A percentile compares a stretch with the other conserved stretches of the same genome.
Evolutionary conservation across 345 rosid genomes (phyloP).

Genomic region (Laguncularia racemosa): DNA sequence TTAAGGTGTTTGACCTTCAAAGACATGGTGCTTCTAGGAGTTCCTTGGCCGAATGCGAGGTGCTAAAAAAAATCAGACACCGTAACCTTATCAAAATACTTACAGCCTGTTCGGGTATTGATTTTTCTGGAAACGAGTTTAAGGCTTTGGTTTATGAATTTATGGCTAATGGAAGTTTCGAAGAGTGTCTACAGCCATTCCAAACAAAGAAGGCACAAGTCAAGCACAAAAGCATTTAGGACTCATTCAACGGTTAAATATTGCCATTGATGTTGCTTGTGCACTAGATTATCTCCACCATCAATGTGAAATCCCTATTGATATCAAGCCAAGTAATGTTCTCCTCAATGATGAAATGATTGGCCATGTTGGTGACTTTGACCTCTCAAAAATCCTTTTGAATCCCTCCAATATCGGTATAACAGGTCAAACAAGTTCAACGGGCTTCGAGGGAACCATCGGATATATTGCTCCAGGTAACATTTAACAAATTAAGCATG

Average conservation of each 20-base stretch:
- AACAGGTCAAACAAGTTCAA: slow-evolving; percentile 1
- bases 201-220: not conserved
- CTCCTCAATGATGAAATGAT: slow-evolving; percentile 7
- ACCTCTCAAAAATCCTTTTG: not conserved
- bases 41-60: slow-evolving; percentile 9
- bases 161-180: slow-evolving; percentile 11
- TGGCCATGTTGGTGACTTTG: slow-evolving; percentile 12
- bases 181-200: slow-evolving; percentile 8
- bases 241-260: slow-evolving; percentile 3
- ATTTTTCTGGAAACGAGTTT: slow-evolving; percentile 5
- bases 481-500: too few relatives aligned
- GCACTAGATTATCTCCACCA: slow-evolving; percentile 11
- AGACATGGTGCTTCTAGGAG: not conserved
- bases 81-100: slow-evolving; percentile 8
- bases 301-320: not conserved
- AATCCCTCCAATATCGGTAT: not conserved
- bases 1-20: slow-evolving; percentile 7
- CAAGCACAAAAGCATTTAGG: not conserved
- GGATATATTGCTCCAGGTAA: slow-evolving; percentile 13
- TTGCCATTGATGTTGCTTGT: slow-evolving; percentile 8
- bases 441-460: slow-evolving; percentile 4
- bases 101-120: slow-evolving; percentile 8
- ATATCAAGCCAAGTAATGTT: slow-evolving; percentile 7
- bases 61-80: slow-evolving; percentile 6
- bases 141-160: slow-evolving; percentile 10